phyloP scores from a whole-genome alignment of 768 basidiomycete genomes.

The Tulasnella sp. region DNA sequence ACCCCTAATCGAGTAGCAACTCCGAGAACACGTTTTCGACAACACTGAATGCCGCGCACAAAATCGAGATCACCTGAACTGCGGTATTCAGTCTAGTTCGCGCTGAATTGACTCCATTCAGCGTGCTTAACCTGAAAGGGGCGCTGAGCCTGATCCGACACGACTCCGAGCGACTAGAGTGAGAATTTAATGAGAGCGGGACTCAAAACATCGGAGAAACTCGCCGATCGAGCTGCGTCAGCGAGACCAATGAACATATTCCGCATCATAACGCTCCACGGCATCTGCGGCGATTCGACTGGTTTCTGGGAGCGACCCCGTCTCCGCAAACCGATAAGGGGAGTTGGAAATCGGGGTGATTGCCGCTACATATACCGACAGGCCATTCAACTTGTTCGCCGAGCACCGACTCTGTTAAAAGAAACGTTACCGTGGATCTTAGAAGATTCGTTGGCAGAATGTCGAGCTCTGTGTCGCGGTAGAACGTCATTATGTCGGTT shows the following conservation, averaged over 20 bases:
- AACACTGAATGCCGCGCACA: background rate
- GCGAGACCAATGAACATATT: background rate
- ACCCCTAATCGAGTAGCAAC: background rate
- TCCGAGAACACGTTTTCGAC: conserved; percentile 1
- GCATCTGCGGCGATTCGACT: background rate
- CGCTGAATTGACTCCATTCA: background rate
- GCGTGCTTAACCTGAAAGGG: background rate
- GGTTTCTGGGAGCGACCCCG: background rate
- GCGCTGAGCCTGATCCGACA: background rate
- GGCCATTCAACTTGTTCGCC: background rate
- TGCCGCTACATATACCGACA: background rate
- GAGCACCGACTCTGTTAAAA: background rate
- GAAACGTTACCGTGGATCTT: background rate
- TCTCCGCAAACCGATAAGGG: background rate
- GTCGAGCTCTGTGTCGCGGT: background rate
- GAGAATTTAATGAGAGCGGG: background rate
- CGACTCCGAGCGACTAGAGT: background rate
- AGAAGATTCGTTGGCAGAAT: background rate
- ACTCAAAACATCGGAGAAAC: background rate
- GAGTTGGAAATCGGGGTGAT: background rate
- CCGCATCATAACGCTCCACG: background rate
- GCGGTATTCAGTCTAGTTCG: background rate
- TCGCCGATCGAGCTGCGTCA: background rate
- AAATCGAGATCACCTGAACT: background rate
- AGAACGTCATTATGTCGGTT: background rate